These are phyloP conservation scores for Coniella vitis DNA, from an alignment of 2,329 filamentous ascomycete species.

Conservation along the genomic window DNA sequence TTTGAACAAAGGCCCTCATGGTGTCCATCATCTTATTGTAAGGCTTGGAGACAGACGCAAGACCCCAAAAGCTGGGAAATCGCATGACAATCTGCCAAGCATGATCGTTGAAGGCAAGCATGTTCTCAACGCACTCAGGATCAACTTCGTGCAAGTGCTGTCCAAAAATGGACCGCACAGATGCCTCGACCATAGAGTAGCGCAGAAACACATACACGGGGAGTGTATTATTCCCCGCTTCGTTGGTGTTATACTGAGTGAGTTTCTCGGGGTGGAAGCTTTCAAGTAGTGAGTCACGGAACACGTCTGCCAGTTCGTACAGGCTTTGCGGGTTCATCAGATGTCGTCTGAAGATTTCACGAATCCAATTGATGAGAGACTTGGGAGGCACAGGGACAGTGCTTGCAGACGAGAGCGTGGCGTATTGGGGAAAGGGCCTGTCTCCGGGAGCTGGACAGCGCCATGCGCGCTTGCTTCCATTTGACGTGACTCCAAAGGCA, in stretches of 20 bases:
- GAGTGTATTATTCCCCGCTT: neutral
- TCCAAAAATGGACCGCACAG: neutral
- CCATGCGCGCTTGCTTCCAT: neutral
- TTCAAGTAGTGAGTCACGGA: neutral
- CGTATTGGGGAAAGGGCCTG: neutral
- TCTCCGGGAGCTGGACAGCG: neutral
- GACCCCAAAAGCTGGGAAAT: neutral
- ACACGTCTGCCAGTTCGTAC: neutral
- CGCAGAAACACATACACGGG: neutral
- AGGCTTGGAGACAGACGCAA: neutral
- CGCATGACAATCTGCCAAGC: slow-evolving; percentile 1
- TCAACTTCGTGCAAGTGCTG: slow-evolving; percentile 1
- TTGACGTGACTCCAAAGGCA: neutral
- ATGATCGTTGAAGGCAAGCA: slow-evolving; percentile 1
- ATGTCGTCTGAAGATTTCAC: neutral
- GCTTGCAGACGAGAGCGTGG: neutral
- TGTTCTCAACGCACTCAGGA: neutral
- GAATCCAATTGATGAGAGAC: neutral
- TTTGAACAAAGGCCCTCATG: neutral
- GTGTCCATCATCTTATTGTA: neutral
- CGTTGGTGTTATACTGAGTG: neutral
- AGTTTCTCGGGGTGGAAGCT: neutral
- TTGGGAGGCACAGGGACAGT: neutral
- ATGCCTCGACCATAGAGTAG: neutral
- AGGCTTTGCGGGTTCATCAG: neutral